Evolutionary conservation across 495 filamentous ascomycete genomes (phyloP).

Genomic region (Aspergillus ostianus): DNA sequence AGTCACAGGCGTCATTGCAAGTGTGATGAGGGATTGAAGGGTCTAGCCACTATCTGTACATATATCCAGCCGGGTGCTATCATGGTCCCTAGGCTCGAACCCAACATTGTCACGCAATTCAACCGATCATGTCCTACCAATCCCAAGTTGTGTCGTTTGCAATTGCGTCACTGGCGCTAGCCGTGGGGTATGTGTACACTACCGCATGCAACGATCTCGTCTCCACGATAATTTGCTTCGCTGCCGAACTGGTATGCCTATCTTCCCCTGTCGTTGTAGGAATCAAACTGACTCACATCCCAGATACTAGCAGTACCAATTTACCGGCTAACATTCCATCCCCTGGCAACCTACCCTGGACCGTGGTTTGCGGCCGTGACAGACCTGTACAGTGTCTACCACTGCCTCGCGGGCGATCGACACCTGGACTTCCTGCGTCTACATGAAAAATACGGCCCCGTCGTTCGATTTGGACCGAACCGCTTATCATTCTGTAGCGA

Average conservation of each 20-base stretch:
- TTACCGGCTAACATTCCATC: conserved; percentile 48
- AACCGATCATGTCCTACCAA: background rate
- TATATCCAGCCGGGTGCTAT: background rate
- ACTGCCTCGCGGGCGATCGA: conserved; percentile 21
- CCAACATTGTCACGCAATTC: background rate
- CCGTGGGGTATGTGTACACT: background rate
- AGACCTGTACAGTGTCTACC: conserved; percentile 23
- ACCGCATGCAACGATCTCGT: background rate
- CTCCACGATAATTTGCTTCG: background rate
- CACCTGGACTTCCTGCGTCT: conserved; percentile 7
- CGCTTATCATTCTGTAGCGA: background rate
- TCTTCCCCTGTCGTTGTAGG: background rate
- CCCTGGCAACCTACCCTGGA: conserved; percentile 64
- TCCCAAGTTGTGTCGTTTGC: background rate
- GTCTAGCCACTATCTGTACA: background rate
- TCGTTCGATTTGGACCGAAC: background rate
- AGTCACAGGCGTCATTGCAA: background rate
- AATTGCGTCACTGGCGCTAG: background rate
- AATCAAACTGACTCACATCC: background rate
- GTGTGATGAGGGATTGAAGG: background rate
- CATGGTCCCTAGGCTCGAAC: no score
- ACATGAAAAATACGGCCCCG: background rate
- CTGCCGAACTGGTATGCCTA: background rate
- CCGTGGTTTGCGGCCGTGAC: conserved; percentile 52
- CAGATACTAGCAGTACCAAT: background rate